Conservation (phyloP, 139 green algal genomes). For the Chlorella sorokiniana region DNA sequence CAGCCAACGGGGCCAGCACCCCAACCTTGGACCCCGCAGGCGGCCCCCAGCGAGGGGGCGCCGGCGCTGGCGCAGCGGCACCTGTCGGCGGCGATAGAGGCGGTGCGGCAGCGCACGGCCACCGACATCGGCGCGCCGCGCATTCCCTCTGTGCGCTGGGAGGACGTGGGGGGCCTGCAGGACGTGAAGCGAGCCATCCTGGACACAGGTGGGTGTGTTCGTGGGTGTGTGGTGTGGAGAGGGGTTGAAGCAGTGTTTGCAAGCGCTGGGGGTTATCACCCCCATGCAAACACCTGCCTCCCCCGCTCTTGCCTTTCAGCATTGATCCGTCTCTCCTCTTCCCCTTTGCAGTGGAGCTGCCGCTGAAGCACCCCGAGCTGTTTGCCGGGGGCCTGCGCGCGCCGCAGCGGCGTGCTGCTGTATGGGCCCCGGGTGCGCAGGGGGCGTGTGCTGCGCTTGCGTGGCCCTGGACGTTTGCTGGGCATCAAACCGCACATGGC, state of each 20-base stretch:
- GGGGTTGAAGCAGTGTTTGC: not conserved
- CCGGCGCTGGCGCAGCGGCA: slow-evolving; percentile 21
- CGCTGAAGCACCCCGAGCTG: slow-evolving; percentile 82
- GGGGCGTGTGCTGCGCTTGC: not conserved
- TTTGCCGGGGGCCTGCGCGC: slow-evolving; percentile 84
- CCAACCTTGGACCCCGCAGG: not conserved
- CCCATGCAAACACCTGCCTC: not conserved
- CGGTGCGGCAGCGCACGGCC: slow-evolving; percentile 65
- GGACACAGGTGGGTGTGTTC: slow-evolving; percentile 66
- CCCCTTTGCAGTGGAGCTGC: slow-evolving; percentile 75
- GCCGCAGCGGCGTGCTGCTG: slow-evolving; percentile 88
- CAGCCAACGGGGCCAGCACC: not conserved
- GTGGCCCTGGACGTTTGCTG: no score
- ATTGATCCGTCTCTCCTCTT: not conserved
- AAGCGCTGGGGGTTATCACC: not conserved
- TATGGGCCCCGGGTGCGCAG: slow-evolving; percentile 82
- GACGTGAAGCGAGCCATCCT: slow-evolving; percentile 85
- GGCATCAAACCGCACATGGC: no score
- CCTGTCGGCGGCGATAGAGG: slow-evolving; percentile 56
- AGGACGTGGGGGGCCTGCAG: slow-evolving; percentile 91
- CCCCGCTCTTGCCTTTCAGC: not conserved
- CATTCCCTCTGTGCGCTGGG: slow-evolving; percentile 85
- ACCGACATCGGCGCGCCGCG: slow-evolving; percentile 70
- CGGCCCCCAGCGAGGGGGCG: not conserved
- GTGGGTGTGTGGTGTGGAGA: not conserved